phyloP scores from a whole-genome alignment of 352 stramenopile species.

The Phytophthora melonis region DNA sequence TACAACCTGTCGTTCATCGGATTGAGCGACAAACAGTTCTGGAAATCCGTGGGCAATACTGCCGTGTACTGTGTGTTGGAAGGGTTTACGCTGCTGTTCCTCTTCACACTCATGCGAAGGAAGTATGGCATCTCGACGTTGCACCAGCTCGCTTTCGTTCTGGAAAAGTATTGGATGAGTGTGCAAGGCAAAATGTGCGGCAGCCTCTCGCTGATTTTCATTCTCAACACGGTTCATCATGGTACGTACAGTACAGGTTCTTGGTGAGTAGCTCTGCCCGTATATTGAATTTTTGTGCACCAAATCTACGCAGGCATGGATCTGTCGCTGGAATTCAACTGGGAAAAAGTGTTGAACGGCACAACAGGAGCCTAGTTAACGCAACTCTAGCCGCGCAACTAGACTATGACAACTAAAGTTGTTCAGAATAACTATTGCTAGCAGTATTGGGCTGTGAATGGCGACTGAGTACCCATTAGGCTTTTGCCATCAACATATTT shows the following conservation, averaged over 20 bases:
- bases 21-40: conserved; percentile 4
- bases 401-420: too few relatives aligned
- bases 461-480: too few relatives aligned
- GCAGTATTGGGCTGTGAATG: too few relatives aligned
- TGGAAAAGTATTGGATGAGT: conserved; percentile 45
- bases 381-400: too few relatives aligned
- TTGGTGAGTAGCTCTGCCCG: background rate
- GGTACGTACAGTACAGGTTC: background rate
- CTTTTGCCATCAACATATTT: too few relatives aligned
- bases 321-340: conserved; percentile 3
- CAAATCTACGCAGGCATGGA: background rate
- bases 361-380: background rate
- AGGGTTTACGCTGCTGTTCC: conserved; percentile 19
- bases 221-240: conserved; percentile 30
- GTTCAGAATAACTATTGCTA: too few relatives aligned
- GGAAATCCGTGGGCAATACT: conserved; percentile 4
- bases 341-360: conserved; percentile 5
- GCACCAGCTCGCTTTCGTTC: conserved; percentile 42
- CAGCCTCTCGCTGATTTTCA: conserved; percentile 41
- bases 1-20: conserved; percentile 35
- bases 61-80: conserved; percentile 27
- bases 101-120: conserved; percentile 25
- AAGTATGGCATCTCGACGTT: conserved; percentile 43
- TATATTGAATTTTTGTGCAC: background rate
- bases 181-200: conserved; percentile 37